A percentile compares a stretch with the other conserved stretches of the same genome.
These are phyloP conservation scores for Rutidosis leptorrhynchoides DNA, from an alignment of 129 eudicot genomes.

Conservation along the genomic window DNA sequence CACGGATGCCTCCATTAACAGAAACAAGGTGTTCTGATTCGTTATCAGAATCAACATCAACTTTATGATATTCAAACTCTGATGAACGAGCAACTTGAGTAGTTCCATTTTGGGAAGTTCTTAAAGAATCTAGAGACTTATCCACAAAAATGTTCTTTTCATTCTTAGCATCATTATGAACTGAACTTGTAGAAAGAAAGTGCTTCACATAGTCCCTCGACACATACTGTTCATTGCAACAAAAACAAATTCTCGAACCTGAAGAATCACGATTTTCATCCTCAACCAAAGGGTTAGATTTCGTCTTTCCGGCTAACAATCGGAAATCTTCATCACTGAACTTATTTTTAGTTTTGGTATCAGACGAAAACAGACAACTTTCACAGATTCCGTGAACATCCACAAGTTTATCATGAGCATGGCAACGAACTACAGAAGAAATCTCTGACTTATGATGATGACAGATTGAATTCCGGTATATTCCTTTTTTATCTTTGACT, in stretches of 20 bases:
- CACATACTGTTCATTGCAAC: conserved; percentile 51
- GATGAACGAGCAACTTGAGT: conserved; percentile 26
- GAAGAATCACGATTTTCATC: conserved; percentile 17
- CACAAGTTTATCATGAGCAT: conserved; percentile 58
- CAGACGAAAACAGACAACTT: conserved; percentile 63
- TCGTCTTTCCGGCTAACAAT: conserved; percentile 53
- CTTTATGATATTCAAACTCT: conserved; percentile 44
- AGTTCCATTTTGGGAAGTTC: conserved; percentile 18
- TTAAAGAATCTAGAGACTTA: conserved; percentile 18
- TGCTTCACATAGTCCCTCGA: conserved; percentile 28
- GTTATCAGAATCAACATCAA: conserved; percentile 40
- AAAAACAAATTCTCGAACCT: conserved; percentile 41
- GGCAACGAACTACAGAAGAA: conserved; percentile 63
- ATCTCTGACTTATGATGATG: conserved; percentile 64
- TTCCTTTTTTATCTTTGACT: conserved; percentile 51
- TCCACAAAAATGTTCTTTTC: conserved; percentile 35
- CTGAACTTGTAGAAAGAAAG: conserved; percentile 31
- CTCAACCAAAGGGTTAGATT: conserved; percentile 34
- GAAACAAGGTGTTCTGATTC: conserved; percentile 44
- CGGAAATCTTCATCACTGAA: conserved; percentile 56
- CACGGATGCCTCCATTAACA: conserved; percentile 28
- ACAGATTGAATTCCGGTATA: conserved; percentile 78
- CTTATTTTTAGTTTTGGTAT: conserved; percentile 42
- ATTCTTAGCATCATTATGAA: conserved; percentile 31
- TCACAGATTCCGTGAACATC: conserved; percentile 69